Percentiles rank a stretch among this genome's conserved stretches.
These are phyloP conservation scores for Boletus barrowsii DNA, from an alignment of 768 basidiomycete species.

Conservation along the genomic window DNA sequence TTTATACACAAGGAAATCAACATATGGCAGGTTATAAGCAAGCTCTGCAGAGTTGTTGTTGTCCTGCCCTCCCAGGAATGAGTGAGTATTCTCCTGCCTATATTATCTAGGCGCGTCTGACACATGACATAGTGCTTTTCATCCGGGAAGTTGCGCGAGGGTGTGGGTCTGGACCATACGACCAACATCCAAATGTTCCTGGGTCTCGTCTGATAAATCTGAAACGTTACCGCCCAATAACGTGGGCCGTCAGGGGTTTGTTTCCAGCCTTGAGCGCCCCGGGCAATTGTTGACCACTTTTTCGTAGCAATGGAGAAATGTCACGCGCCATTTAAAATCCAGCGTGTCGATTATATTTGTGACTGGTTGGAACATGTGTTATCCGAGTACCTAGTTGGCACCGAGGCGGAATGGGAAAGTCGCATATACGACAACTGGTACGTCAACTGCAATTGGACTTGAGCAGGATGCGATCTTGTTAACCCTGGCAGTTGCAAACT, in stretches of 20 bases:
- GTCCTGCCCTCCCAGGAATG: slow-evolving; percentile 34
- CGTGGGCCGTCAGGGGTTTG: slow-evolving; percentile 41
- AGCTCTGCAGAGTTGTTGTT: slow-evolving; percentile 26
- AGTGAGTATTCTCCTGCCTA: slow-evolving; percentile 12
- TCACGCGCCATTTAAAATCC: slow-evolving; percentile 41
- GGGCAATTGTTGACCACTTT: background rate
- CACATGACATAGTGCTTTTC: slow-evolving; percentile 26
- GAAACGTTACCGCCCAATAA: slow-evolving; percentile 35
- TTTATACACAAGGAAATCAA: slow-evolving; percentile 24
- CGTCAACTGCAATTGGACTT: background rate
- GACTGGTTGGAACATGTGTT: slow-evolving; percentile 39
- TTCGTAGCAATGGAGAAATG: slow-evolving; percentile 45
- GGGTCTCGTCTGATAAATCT: slow-evolving; percentile 37
- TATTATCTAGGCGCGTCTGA: background rate
- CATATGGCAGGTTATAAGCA: slow-evolving; percentile 31
- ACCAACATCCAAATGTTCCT: slow-evolving; percentile 24
- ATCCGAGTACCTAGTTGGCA: slow-evolving; percentile 25
- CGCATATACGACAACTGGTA: slow-evolving; percentile 30
- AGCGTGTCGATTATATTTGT: slow-evolving; percentile 33
- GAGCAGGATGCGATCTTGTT: background rate
- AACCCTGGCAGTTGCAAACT: slow-evolving; percentile 8
- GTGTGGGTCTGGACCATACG: slow-evolving; percentile 29
- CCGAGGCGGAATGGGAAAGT: slow-evolving; percentile 27
- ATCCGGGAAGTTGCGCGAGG: slow-evolving; percentile 32
- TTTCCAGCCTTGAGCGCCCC: background rate